Evolutionary conservation across 805 yeast genomes (phyloP), one percentile per base, ranked within the genome.

Genomic region (Phaffomyces opuntiae): DNA sequence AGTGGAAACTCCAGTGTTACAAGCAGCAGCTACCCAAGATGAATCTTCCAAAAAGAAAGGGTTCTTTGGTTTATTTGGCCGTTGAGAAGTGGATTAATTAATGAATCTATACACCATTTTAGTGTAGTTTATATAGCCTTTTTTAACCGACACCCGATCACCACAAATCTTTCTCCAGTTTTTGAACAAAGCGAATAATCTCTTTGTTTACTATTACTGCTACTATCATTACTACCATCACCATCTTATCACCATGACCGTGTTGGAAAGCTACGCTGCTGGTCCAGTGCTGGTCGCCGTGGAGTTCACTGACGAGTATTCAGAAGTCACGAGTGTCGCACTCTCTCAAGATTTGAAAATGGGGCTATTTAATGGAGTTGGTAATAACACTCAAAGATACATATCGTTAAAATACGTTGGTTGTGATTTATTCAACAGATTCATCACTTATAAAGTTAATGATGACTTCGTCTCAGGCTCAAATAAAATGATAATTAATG

Each of bases 21-120:
- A 35, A 16, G 24, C 8, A 9, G 21, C 11, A 17, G 4, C 37
- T 12, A 40, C 52, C 11, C 44, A 49, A 34, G 24, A 54, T n/a
- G 46, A 47, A 19, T 63, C 51, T 36, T 65, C 59, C 13, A 72
- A 78, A 66, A 81, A 77, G 59, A 73, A 77, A 50, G 87, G 91
- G 3, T 78, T 86, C 58, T 81, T 86, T 60, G 90, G 93, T 7
- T 61, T 84, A 21, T 84, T 83, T 65, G 84, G 89, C 36, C 76
- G 81, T 50, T 64, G 21, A 24, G 8, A 8, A 12, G 13, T 13
- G 31, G 13, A 29, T 12, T 11, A 29, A 27, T 11, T 12, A 29
- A 32, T 32, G 17, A 32, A 14, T 32, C 14, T 32, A 11, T 29
- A 11, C 7, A 29, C 12, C 31, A 29, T 29, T 29, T 32, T 32